Percentiles rank a stretch among this genome's conserved stretches.
Conservation (phyloP, 2,329 filamentous ascomycete genomes). For the Fusarium keratoplasticum region DNA sequence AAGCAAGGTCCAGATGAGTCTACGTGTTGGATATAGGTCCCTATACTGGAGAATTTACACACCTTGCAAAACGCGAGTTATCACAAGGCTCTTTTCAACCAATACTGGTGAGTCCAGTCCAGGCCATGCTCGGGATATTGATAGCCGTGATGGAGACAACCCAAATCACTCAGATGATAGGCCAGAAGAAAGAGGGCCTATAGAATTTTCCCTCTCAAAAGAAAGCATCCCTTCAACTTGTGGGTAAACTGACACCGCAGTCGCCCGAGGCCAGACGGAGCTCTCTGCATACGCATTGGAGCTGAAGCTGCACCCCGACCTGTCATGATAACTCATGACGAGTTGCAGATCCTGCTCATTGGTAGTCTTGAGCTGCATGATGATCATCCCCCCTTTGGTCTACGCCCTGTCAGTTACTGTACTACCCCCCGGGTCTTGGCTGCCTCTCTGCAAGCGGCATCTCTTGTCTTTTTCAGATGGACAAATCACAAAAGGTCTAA, state of each 20-base stretch:
- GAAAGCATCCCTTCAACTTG: background rate
- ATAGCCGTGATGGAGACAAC: background rate
- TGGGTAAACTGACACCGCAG: background rate
- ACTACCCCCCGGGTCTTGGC: background rate
- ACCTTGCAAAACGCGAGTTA: background rate
- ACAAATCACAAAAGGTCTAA: background rate
- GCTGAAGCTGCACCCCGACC: background rate
- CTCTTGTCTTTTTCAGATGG: background rate
- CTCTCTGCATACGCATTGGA: slow-evolving; percentile 13
- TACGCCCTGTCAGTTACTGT: slow-evolving; percentile 23
- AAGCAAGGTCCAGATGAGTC: background rate
- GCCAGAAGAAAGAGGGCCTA: background rate
- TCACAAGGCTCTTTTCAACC: background rate
- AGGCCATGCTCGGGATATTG: background rate
- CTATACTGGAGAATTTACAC: background rate
- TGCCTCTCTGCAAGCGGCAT: background rate
- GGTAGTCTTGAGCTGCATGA: background rate
- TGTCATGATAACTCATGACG: background rate
- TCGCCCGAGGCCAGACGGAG: slow-evolving; percentile 6
- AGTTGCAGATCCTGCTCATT: background rate
- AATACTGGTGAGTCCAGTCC: background rate
- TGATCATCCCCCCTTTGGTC: background rate
- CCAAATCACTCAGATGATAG: background rate
- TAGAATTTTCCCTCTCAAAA: background rate
- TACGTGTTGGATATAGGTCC: background rate